A percentile compares a stretch with the other conserved stretches of the same genome.
Conservation (phyloP, 2,329 filamentous ascomycete species). For the Fusarium chaquense region DNA sequence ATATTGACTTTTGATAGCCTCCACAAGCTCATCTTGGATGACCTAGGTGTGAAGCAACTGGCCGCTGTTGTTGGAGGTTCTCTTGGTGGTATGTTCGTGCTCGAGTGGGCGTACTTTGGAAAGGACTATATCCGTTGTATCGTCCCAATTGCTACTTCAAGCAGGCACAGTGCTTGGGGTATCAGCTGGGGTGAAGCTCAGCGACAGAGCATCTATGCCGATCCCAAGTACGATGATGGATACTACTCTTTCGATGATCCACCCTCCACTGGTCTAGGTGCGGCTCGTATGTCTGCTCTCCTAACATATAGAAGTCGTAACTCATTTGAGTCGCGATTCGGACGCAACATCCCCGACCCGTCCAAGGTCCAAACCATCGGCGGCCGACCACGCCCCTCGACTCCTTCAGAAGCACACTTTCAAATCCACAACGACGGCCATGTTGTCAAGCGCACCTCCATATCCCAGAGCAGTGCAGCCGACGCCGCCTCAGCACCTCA, state of each 20-base stretch:
- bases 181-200: constrained; percentile 93
- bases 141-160: constrained; percentile 87
- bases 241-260: constrained; percentile 92
- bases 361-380: constrained; percentile 86
- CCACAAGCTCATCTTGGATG: constrained; percentile 83
- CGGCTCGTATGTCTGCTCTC: constrained; percentile 95
- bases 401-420: constrained; percentile 79
- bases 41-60: constrained; percentile 81
- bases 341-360: constrained; percentile 89
- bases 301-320: constrained; percentile 96
- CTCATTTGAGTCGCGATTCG: constrained; percentile 96
- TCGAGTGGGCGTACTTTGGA: constrained; percentile 93
- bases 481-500: constrained; percentile 48
- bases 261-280: constrained; percentile 86
- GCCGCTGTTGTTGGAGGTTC: constrained; percentile 86
- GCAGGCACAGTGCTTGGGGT: constrained; percentile 87
- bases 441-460: constrained; percentile 66
- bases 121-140: constrained; percentile 84
- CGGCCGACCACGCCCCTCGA: constrained; percentile 69
- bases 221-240: constrained; percentile 97
- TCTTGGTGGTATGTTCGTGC: constrained; percentile 89
- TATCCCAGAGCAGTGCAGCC: constrained; percentile 61
- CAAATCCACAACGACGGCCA: constrained; percentile 88
- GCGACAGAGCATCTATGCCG: constrained; percentile 93
- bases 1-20: constrained; percentile 62